Evolutionary conservation across 1,139 yeast genomes (phyloP), one percentile per base, ranked within the genome.

Genomic region (Yamadazyma atlantica): DNA sequence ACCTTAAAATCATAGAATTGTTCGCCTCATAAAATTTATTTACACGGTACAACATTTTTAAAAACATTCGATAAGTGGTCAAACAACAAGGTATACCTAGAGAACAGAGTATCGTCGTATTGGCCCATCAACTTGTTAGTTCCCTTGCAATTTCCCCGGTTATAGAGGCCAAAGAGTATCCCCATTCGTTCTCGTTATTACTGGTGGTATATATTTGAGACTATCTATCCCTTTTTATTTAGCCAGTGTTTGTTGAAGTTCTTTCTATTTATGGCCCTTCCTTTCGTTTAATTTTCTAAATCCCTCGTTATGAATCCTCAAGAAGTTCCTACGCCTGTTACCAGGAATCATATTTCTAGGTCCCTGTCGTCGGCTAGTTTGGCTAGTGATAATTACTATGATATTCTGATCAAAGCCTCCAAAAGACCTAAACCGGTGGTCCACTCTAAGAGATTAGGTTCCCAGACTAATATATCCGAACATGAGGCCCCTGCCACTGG

Each of bases 331-430:
- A 9, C 22, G 22, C 12, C 26, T 23, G 12, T n/a, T 23, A n/a
- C 12, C 26, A 23, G 26, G 11, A 8, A n/a, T 11, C 26, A 8
- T 8, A 23, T 23, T 4, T 7, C 5, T 4, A 7, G 26, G 12
- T 23, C 26, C 12, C 12, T n/a, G 12, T 23, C 26, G 12, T 23
- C 26, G 12, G 26, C 26, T n/a, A 23, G 26, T n/a, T 23, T 23
- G 12, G 5, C 26, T 23, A 40, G 41, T 29, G 54, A 57, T 24
- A 58, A 63, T 46, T 55, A 57, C 36, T 64, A 57, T 46, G 69
- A 64, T 35, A 55, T 64, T 16, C 52, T 61, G 40, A 50, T 60
- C 23, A 47, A 43, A 26, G 34, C 45, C 2, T 41, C 42, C 13
- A 42, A 41, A 34, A 45, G 36, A 31, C 35, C 32, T 16, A 40